Evolutionary conservation across 108 stramenopile species (phyloP).

Genomic region (Conticribra guillardii): DNA sequence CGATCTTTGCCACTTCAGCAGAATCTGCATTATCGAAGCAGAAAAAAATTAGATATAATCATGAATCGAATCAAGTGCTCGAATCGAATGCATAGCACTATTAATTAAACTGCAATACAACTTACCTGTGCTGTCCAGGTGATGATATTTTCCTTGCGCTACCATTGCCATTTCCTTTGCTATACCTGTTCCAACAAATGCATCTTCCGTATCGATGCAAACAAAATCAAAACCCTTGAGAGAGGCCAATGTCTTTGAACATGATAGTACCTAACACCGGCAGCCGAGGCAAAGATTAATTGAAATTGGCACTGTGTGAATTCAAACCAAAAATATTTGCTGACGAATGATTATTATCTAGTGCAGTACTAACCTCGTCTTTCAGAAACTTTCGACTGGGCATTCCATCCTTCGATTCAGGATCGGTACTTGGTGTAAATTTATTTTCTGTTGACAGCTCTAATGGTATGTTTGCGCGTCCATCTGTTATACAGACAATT

Average conservation of each 20-base stretch:
- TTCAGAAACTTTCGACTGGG: slow-evolving; percentile 61
- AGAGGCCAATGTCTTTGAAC: slow-evolving; percentile 52
- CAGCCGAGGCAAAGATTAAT: no score
- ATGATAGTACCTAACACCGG: slow-evolving; percentile 51
- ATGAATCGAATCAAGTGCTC: no score
- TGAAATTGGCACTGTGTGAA: neutral
- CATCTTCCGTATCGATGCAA: slow-evolving; percentile 72
- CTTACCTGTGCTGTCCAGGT: slow-evolving; percentile 27
- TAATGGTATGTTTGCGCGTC: slow-evolving; percentile 74
- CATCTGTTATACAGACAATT: slow-evolving; percentile 72
- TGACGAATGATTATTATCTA: no score
- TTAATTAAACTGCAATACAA: neutral
- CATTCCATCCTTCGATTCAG: slow-evolving; percentile 53
- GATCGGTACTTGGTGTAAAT: slow-evolving; percentile 43
- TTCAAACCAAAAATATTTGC: neutral
- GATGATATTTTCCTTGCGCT: slow-evolving; percentile 55
- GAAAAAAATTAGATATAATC: no score
- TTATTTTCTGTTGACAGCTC: slow-evolving; percentile 49
- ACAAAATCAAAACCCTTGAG: slow-evolving; percentile 62
- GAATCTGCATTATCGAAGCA: no score
- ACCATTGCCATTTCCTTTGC: slow-evolving; percentile 72
- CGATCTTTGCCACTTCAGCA: slow-evolving; percentile 12
- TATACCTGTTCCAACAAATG: slow-evolving; percentile 72
- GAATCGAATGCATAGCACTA: no score
- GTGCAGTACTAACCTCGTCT: slow-evolving; percentile 39